Evolutionary conservation across 805 yeast genomes (phyloP).

Genomic region (Ogataea trehaloabstinens): DNA sequence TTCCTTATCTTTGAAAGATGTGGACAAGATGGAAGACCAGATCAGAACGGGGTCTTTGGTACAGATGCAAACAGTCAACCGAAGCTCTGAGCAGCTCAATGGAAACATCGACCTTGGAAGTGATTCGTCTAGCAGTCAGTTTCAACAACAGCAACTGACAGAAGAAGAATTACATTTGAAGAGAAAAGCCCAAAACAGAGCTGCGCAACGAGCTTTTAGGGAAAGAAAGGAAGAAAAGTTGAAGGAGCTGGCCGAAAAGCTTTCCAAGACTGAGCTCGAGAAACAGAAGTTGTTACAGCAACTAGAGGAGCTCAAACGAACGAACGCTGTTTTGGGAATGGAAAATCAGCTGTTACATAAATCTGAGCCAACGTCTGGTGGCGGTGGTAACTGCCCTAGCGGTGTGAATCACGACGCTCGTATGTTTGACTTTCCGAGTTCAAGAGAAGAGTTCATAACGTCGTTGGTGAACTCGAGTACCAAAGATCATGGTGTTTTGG

Average conservation of each 20-base stretch:
- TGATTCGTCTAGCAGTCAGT: conserved; percentile 3
- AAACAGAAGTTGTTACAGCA: conserved; percentile 39
- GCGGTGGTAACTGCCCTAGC: background rate
- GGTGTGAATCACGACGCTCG: background rate
- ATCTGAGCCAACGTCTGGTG: conserved; percentile 7
- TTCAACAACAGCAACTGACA: conserved; percentile 8
- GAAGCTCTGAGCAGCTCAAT: background rate
- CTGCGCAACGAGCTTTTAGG: conserved; percentile 85
- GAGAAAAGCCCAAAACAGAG: conserved; percentile 77
- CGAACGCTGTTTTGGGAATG: conserved; percentile 53
- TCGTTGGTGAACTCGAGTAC: conserved; percentile 17
- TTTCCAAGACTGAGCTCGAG: conserved; percentile 53
- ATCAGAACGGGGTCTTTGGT: conserved; percentile 2
- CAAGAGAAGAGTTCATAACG: conserved; percentile 26
- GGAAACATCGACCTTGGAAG: conserved; percentile 2
- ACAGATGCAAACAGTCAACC: background rate
- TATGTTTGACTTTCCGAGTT: conserved; percentile 24
- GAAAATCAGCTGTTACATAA: conserved; percentile 60
- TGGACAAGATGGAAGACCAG: conserved; percentile 2
- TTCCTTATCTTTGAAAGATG: conserved; percentile 1
- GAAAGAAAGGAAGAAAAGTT: conserved; percentile 74
- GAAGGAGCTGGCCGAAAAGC: conserved; percentile 61
- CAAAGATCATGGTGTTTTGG: background rate
- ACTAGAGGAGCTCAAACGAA: conserved; percentile 44
- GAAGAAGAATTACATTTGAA: conserved; percentile 48